These are phyloP conservation scores for Raffaelea ambrosiae DNA, from an alignment of 2,329 filamentous ascomycete species.

Conservation along the genomic window DNA sequence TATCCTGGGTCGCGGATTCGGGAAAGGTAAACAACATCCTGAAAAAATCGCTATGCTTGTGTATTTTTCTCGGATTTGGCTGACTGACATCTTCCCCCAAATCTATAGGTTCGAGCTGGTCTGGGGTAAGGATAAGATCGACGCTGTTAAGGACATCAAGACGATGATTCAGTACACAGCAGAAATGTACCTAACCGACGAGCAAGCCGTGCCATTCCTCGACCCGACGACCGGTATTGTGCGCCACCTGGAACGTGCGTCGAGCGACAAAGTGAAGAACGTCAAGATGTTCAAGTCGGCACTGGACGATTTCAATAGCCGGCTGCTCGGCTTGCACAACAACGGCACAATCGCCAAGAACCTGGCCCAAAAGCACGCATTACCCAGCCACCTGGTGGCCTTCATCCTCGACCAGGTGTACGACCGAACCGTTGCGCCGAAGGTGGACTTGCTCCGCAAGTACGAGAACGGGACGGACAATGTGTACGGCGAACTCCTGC, in stretches of 20 bases:
- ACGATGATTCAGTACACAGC: slow-evolving; percentile 61
- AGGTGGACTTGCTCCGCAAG: slow-evolving; percentile 72
- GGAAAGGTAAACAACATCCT: slow-evolving; percentile 19
- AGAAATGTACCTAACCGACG: slow-evolving; percentile 67
- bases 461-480: slow-evolving; percentile 90
- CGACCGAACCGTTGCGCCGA: slow-evolving; percentile 82
- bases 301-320: slow-evolving; percentile 68
- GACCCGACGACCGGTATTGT: slow-evolving; percentile 67
- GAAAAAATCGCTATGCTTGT: neutral
- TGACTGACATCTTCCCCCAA: neutral
- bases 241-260: slow-evolving; percentile 67
- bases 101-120: slow-evolving; percentile 59
- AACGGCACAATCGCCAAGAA: slow-evolving; percentile 66
- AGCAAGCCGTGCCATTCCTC: slow-evolving; percentile 58
- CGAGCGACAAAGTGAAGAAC: slow-evolving; percentile 55
- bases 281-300: slow-evolving; percentile 62
- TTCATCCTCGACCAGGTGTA: slow-evolving; percentile 85
- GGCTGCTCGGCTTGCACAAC: slow-evolving; percentile 55
- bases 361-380: slow-evolving; percentile 57
- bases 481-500: slow-evolving; percentile 87
- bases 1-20: slow-evolving; percentile 59
- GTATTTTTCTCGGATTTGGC: neutral
- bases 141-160: slow-evolving; percentile 66
- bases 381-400: slow-evolving; percentile 65
- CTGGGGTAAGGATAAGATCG: slow-evolving; percentile 68